Evolutionary conservation across 441 rosid species (phyloP), one percentile per base, ranked within the genome.

Genomic region (Pelargonium hybrid): DNA sequence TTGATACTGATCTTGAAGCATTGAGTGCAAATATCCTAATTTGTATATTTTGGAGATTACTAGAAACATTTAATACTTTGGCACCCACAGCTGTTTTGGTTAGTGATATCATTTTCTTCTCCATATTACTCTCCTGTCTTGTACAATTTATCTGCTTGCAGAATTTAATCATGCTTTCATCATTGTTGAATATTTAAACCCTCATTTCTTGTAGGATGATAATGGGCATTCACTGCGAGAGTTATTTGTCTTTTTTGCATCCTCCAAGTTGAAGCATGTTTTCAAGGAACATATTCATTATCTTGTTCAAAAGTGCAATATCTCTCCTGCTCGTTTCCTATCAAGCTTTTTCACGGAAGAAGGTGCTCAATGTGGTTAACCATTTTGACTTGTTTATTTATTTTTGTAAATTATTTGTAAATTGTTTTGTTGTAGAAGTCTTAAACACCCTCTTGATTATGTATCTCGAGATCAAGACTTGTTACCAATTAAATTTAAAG

Each of bases 21-120:
- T 73, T 87, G 65, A 90, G 87, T 78, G 66, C 73, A 31, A 78
- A 81, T 76, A 80, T 93, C 69, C 73, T 93, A 66, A 72, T 87
- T 59, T 86, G 87, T 81, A 56, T 82, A 70, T 87, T 87, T 77
- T 91, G 96, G 97, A 87, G 85, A 82, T 75, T 95, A 73, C 75
- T 86, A 48, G 90, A 81, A 81, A 82, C 85, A 15, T 73, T 86
- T 70, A 66, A 78, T 71, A 79, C 82, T 47, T 62, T 80, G 71
- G 79, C 79, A 68, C 74, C 88, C 17, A 10, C 79, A 54, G 83
- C 82, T 65, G 67, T 67, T 68, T 48, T 76, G 95, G 96, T 93
- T 74, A 69, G 91, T 82, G 73, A 73, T 76, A 37, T 74, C 71
- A 54, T 65, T 61, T 66, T 65, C 63, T 72, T 59, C 59, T 54